These are phyloP conservation scores for Alloascoidea hylecoeti DNA, from an alignment of 805 yeast genomes.

Conservation along the genomic window DNA sequence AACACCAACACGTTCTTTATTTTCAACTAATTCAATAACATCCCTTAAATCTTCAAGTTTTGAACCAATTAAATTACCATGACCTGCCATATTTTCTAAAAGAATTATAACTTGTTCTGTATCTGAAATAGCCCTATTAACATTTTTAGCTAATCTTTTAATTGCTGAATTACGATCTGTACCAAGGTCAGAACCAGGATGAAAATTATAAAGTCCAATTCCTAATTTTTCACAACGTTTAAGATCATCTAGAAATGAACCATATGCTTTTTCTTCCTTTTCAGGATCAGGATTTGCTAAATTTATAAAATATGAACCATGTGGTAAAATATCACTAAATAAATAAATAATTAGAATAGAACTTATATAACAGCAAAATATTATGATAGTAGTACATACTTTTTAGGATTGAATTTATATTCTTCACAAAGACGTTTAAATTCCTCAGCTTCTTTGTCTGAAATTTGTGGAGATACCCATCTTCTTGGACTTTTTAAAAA, in stretches of 20 bases:
- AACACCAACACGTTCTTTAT: slow-evolving; percentile 82
- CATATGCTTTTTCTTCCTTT: slow-evolving; percentile 63
- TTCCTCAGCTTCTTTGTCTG: slow-evolving; percentile 48
- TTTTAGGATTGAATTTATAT: slow-evolving; percentile 54
- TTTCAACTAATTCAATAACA: slow-evolving; percentile 67
- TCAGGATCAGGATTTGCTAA: slow-evolving; percentile 81
- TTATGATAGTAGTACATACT: slow-evolving; percentile 11
- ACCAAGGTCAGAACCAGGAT: slow-evolving; percentile 70
- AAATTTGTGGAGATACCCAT: slow-evolving; percentile 77
- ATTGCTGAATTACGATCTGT: slow-evolving; percentile 58
- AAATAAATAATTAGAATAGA: slow-evolving; percentile 1
- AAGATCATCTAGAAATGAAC: slow-evolving; percentile 74
- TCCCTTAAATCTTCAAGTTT: slow-evolving; percentile 57
- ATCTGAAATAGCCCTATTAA: slow-evolving; percentile 62
- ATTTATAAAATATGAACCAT: slow-evolving; percentile 89
- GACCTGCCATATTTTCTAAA: slow-evolving; percentile 97
- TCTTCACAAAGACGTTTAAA: slow-evolving; percentile 52
- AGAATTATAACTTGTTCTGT: slow-evolving; percentile 79
- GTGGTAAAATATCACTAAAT: slow-evolving; percentile 63
- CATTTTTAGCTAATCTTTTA: slow-evolving; percentile 55
- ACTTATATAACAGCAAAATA: slow-evolving; percentile 1
- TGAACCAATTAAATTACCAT: slow-evolving; percentile 82
- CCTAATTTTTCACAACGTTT: slow-evolving; percentile 74
- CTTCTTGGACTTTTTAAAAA: slow-evolving; percentile 82
- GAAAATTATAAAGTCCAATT: slow-evolving; percentile 82